Evolutionary conservation across 2,329 filamentous ascomycete genomes (phyloP).

Genomic region (Trichoderma brevicompactum): DNA sequence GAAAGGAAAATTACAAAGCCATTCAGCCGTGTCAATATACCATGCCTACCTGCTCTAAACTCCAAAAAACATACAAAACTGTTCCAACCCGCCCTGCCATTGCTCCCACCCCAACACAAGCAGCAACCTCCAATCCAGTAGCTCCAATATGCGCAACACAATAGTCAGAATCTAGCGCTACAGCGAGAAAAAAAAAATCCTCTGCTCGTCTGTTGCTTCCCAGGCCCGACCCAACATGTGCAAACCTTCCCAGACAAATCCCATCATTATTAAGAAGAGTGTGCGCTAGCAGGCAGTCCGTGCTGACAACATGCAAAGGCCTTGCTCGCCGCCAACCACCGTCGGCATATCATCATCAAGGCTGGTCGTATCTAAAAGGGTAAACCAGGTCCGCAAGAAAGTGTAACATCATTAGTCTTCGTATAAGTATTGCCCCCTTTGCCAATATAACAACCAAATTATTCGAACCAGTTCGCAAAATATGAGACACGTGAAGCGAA

Average conservation of each 20-base stretch:
- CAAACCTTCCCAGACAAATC: constrained; percentile 29
- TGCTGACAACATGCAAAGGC: constrained; percentile 27
- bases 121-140: constrained; percentile 11
- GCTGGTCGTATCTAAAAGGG: constrained; percentile 24
- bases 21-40: constrained; percentile 23
- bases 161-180: constrained; percentile 41
- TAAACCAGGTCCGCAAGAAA: constrained; percentile 19
- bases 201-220: constrained; percentile 27
- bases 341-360: constrained; percentile 28
- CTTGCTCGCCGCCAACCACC: constrained; percentile 19
- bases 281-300: constrained; percentile 21
- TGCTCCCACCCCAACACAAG: constrained; percentile 22
- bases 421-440: constrained; percentile 34
- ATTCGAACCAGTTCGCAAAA: constrained; percentile 32
- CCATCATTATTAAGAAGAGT: constrained; percentile 21
- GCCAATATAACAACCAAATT: constrained; percentile 30
- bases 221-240: constrained; percentile 29
- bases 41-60: constrained; percentile 29
- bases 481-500: constrained; percentile 35
- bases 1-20: background rate
- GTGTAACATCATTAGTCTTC: constrained; percentile 37
- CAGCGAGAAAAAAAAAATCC: constrained; percentile 37
- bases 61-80: constrained; percentile 27
- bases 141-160: constrained; percentile 31
- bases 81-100: constrained; percentile 22